phyloP scores from a whole-genome alignment of 78 protist genomes.

The Bodo saltans region DNA sequence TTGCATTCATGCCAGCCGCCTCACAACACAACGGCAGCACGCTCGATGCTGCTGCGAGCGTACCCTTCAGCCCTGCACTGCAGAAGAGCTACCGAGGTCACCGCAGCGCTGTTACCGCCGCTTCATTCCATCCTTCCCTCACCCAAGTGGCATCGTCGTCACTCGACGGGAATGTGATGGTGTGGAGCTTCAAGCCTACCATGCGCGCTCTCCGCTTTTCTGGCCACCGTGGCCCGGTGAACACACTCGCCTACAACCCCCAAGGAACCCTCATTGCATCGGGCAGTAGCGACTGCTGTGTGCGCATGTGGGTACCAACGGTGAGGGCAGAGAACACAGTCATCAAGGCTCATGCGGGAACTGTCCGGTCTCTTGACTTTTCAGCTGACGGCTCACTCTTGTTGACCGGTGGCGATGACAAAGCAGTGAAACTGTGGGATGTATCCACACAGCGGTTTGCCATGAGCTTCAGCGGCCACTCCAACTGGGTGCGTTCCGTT shows the following conservation, averaged over 20 bases:
- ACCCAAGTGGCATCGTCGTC: conserved; percentile 65
- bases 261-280: conserved; percentile 63
- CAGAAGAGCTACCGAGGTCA: conserved; percentile 86
- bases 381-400: conserved; percentile 47
- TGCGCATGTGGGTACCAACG: conserved; percentile 70
- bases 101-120: conserved; percentile 44
- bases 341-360: conserved; percentile 51
- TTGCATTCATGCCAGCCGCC: too few species aligned
- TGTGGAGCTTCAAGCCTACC: conserved; percentile 82
- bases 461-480: conserved; percentile 68
- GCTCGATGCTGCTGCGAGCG: too few species aligned
- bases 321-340: conserved; percentile 42
- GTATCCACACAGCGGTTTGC: conserved; percentile 39
- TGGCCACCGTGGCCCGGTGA: conserved; percentile 72
- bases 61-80: too few species aligned
- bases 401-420: conserved; percentile 73
- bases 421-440: conserved; percentile 67
- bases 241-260: conserved; percentile 49
- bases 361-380: conserved; percentile 57
- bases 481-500: conserved; percentile 76
- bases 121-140: conserved; percentile 64
- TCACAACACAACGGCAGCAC: too few species aligned
- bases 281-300: conserved; percentile 53
- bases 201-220: conserved; percentile 73
- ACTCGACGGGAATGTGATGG: conserved; percentile 71